phyloP scores from a whole-genome alignment of 1,139 yeast species.

The Scheffersomyces quercinus region DNA sequence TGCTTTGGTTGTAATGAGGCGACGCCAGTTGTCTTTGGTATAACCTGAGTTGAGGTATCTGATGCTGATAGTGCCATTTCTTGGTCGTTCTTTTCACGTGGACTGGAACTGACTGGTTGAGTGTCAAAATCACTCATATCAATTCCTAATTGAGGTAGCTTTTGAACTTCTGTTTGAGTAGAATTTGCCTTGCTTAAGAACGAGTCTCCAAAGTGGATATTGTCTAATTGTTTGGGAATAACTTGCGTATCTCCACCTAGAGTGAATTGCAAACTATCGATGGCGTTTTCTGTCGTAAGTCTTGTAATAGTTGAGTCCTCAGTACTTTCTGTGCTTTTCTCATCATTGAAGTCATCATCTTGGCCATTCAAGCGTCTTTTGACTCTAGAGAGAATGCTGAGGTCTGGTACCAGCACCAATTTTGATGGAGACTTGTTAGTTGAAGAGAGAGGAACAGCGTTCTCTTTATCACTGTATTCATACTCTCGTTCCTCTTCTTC shows the following conservation, averaged over 20 bases:
- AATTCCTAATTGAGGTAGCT: slow-evolving; percentile 30
- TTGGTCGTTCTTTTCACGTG: slow-evolving; percentile 3
- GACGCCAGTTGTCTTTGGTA: neutral
- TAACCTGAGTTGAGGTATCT: slow-evolving; percentile 1
- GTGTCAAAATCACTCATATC: slow-evolving; percentile 24
- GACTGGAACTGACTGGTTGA: neutral
- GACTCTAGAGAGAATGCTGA: slow-evolving; percentile 18
- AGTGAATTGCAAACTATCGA: too few species aligned
- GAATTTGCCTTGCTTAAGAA: slow-evolving; percentile 4
- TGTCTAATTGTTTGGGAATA: neutral
- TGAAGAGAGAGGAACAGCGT: too few species aligned
- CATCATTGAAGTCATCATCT: slow-evolving; percentile 4
- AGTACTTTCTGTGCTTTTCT: slow-evolving; percentile 1
- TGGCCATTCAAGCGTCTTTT: slow-evolving; percentile 16
- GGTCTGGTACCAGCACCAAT: slow-evolving; percentile 2
- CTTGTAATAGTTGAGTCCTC: too few species aligned
- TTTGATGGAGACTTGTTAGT: too few species aligned
- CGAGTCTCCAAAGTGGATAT: slow-evolving; percentile 11
- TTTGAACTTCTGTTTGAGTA: slow-evolving; percentile 10
- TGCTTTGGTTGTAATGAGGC: neutral
- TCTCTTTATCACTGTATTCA: neutral
- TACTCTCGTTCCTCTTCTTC: neutral
- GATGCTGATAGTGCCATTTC: slow-evolving; percentile 1
- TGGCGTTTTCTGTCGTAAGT: too few species aligned
- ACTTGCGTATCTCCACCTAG: neutral